phyloP scores from a whole-genome alignment of 75 land plant genomes.

The Picea glauca region DNA sequence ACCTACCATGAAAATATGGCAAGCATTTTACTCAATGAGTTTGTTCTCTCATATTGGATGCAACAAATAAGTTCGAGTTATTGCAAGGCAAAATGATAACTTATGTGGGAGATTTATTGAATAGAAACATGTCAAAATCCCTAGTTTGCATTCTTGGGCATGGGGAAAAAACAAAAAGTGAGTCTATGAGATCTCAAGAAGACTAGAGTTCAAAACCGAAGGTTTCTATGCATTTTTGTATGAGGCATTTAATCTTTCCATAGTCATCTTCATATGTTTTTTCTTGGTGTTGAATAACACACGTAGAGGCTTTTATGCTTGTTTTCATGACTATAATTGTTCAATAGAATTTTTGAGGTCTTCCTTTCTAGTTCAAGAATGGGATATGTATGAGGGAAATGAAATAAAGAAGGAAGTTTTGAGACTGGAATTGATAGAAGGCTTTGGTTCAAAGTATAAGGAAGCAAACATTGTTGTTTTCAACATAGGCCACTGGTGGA shows the following conservation, averaged over 20 bases:
- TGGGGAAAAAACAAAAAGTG: constrained; percentile 5
- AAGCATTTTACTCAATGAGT: too few relatives aligned
- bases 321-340: constrained; percentile 55
- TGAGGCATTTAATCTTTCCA: constrained; percentile 12
- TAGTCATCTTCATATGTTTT: too few relatives aligned
- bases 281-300: too few relatives aligned
- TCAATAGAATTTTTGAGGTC: constrained; percentile 74
- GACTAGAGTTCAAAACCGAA: constrained; percentile 13
- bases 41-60: not conserved
- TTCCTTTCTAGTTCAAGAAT: constrained; percentile 34
- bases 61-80: not conserved
- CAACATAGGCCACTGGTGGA: too few relatives aligned
- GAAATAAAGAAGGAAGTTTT: constrained; percentile 2
- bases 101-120: constrained; percentile 50
- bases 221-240: constrained; percentile 20
- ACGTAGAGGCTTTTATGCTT: too few relatives aligned
- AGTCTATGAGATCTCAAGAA: constrained; percentile 28
- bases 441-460: too few relatives aligned
- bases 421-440: constrained; percentile 49
- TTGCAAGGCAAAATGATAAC: constrained; percentile 14
- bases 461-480: too few relatives aligned
- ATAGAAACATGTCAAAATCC: constrained; percentile 55
- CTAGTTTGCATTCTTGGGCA: constrained; percentile 39
- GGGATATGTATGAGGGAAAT: too few relatives aligned
- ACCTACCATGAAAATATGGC: too few relatives aligned